Evolutionary conservation across 129 eudicot species (phyloP).

Genomic region (Deinandra increscens): DNA sequence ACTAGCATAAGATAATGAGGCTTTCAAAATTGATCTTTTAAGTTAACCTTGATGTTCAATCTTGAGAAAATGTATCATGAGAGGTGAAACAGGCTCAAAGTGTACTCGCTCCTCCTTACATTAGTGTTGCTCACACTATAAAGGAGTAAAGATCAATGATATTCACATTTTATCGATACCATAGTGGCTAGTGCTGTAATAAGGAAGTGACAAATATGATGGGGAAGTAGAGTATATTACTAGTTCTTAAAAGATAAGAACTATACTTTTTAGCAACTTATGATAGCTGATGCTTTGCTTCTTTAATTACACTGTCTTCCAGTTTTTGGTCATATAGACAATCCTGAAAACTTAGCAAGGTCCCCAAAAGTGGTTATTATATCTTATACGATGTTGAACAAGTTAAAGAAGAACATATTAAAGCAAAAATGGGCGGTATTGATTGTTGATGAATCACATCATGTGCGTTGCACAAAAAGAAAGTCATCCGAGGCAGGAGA

Average conservation of each 20-base stretch:
- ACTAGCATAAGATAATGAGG: background rate
- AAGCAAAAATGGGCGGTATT: conserved; percentile 72
- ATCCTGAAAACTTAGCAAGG: conserved; percentile 67
- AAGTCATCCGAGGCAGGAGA: conserved; percentile 63
- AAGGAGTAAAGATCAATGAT: background rate
- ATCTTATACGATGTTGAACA: conserved; percentile 83
- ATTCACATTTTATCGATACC: background rate
- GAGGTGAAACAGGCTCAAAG: conserved; percentile 13
- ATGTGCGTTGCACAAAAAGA: conserved; percentile 77
- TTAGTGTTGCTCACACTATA: background rate
- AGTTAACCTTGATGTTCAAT: background rate
- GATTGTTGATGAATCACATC: conserved; percentile 98
- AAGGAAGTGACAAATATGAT: background rate
- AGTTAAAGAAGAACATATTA: conserved; percentile 61
- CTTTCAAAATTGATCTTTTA: background rate
- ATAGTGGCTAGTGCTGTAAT: background rate
- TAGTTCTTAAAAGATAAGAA: background rate
- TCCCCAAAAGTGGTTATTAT: conserved; percentile 80
- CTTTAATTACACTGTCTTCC: conserved; percentile 18
- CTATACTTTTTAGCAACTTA: conserved; percentile 8
- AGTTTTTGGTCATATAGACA: conserved; percentile 84
- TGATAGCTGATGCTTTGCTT: conserved; percentile 27
- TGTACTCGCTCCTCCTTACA: background rate
- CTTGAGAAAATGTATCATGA: conserved; percentile 13
- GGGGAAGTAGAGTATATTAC: background rate